Evolutionary conservation across 352 stramenopile species (phyloP).

Genomic region (Globisporangium apiculatum): DNA sequence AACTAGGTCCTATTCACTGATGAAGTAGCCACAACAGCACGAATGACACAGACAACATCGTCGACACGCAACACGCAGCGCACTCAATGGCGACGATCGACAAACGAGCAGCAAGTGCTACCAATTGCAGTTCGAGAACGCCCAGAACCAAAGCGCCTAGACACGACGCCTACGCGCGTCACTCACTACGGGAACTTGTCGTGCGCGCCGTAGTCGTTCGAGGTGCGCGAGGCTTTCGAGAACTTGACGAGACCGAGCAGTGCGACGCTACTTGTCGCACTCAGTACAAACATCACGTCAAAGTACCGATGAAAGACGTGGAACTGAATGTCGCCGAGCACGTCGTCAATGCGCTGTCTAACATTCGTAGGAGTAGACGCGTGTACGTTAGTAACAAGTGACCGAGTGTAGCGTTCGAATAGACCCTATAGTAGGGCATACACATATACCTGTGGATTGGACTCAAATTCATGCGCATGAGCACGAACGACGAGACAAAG

Average conservation of each 20-base stretch:
- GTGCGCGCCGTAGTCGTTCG: conserved; percentile 62
- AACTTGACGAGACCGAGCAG: conserved; percentile 62
- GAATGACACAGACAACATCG: too few species aligned
- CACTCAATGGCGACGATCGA: too few species aligned
- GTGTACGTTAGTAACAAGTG: too few species aligned
- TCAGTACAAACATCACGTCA: conserved; percentile 82
- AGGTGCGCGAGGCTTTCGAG: conserved; percentile 69
- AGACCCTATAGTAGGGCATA: too few species aligned
- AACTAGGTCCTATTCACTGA: too few species aligned
- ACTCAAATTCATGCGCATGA: conserved; percentile 86
- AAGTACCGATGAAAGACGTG: conserved; percentile 83
- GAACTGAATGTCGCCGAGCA: conserved; percentile 79
- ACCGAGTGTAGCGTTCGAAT: too few species aligned
- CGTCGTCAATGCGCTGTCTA: conserved; percentile 74
- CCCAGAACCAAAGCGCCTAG: too few species aligned
- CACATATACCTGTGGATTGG: conserved; percentile 42
- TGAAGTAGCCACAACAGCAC: too few species aligned
- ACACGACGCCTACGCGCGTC: too few species aligned
- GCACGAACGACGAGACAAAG: conserved; percentile 82
- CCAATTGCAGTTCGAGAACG: too few species aligned
- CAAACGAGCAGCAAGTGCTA: too few species aligned
- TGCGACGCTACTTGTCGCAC: conserved; percentile 51
- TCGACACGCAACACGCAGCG: too few species aligned
- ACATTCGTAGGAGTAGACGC: neutral
- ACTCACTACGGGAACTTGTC: conserved; percentile 85